These are phyloP conservation scores for Aspergillus persii DNA, from an alignment of 2,329 filamentous ascomycete genomes.

Conservation along the genomic window DNA sequence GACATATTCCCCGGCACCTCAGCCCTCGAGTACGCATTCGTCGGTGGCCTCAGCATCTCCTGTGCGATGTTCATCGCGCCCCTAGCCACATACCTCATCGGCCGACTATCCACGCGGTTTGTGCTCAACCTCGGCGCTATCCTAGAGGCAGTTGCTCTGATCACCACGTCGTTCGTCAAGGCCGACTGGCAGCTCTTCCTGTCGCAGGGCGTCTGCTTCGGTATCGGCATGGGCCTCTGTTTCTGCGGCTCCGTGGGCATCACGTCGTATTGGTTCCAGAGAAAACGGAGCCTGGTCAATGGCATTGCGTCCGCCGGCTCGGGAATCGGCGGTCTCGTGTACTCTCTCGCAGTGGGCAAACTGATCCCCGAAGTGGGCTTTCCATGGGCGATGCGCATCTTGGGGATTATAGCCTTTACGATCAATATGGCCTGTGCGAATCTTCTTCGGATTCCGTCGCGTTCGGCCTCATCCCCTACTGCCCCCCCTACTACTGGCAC, in stretches of 20 bases:
- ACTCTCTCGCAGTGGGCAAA: not conserved
- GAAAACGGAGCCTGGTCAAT: not conserved
- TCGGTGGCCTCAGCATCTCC: not conserved
- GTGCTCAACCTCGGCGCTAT: not conserved
- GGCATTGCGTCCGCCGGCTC: not conserved
- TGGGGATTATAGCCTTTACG: not conserved
- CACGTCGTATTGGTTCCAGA: not conserved
- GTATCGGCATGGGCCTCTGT: not conserved
- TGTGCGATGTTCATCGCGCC: not conserved
- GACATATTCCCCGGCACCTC: not conserved
- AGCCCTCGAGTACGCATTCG: not conserved
- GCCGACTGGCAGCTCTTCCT: constrained; percentile 1
- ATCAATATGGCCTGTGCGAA: not conserved
- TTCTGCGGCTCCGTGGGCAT: not conserved
- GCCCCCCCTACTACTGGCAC: too few relatives aligned
- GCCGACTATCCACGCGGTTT: not conserved
- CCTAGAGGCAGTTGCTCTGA: not conserved
- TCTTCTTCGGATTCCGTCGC: not conserved
- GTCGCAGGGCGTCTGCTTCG: not conserved
- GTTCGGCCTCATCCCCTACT: not conserved
- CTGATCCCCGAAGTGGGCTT: not conserved
- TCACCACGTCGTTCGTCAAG: not conserved
- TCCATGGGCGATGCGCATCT: not conserved
- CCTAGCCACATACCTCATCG: not conserved
- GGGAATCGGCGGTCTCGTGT: not conserved